phyloP scores from a whole-genome alignment of 2,329 filamentous ascomycete species.

The Furcasterigmium sp. region DNA sequence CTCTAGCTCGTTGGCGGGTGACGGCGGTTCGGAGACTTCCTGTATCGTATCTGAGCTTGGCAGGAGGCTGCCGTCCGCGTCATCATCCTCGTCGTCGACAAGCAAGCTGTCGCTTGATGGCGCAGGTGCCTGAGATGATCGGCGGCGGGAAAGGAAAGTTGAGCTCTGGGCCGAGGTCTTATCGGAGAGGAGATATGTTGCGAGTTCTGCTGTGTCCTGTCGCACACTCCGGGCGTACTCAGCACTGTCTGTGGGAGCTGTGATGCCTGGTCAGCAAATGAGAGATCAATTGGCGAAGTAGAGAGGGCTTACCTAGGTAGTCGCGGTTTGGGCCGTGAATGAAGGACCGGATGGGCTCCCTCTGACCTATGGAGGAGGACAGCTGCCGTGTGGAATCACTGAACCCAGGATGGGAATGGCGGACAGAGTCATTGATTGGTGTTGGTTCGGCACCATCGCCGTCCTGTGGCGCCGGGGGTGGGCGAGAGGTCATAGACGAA shows the following conservation, averaged over 20 bases:
- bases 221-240: conserved; percentile 75
- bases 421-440: conserved; percentile 12
- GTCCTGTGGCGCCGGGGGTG: conserved; percentile 10
- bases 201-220: conserved; percentile 82
- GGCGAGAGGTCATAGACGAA: conserved; percentile 14
- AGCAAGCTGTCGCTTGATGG: conserved; percentile 11
- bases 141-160: conserved; percentile 37
- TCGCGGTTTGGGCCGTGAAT: conserved; percentile 61
- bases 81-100: conserved; percentile 20
- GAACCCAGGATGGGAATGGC: conserved; percentile 13
- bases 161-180: conserved; percentile 35
- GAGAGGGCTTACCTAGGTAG: conserved; percentile 42
- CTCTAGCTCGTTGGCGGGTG: conserved; percentile 28
- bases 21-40: conserved; percentile 56
- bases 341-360: conserved; percentile 67
- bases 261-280: conserved; percentile 1
- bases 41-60: conserved; percentile 45
- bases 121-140: conserved; percentile 22
- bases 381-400: conserved; percentile 23
- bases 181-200: conserved; percentile 72
- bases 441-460: conserved; percentile 17
- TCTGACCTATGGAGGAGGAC: conserved; percentile 39
- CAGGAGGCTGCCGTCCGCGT: conserved; percentile 10
- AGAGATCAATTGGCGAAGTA: neutral
- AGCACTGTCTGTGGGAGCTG: conserved; percentile 58